Evolutionary conservation across 495 filamentous ascomycete genomes (phyloP), one percentile per base, ranked within the genome.

Genomic region (Cryomyces minteri): DNA sequence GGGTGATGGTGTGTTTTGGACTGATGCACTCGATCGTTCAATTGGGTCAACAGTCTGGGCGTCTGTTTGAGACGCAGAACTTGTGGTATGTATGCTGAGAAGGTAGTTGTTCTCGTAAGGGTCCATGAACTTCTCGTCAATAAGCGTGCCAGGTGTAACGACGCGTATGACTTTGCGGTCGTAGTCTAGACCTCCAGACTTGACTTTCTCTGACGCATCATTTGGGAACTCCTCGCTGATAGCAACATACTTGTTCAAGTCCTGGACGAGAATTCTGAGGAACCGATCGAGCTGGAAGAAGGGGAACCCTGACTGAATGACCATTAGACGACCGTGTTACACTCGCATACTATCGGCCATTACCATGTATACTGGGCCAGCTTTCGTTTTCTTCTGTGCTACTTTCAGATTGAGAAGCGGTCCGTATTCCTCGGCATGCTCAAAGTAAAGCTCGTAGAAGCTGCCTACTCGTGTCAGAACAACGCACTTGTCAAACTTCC

Each of bases 381-480:
- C 76, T 51, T 60, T 79, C 25, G 79, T 87, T 87, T 65, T 81
- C 63, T 82, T 88, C 41, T 73, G 66, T n/a, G 77, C 79, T 48
- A 90, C 75, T 60, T 98, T 98, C 50, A 98, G 61, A 51, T 85
- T 88, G 48, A 98, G 69, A 29, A 88, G 66, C 12, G 87, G 83
- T 4, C 80, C 90, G 51, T 83, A 76, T 51, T 93, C 80, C 43
- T 88, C 82, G 5, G 90, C 90, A 57, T 96, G 84, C 46, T 88
- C 79, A 56, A 96, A 88, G 62, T 95, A 98, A 43, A 98, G 65
- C 72, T 96, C 90, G 64, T 96, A 98, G 62, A 98, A 98, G 44
- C 83, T 75, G 41, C 90, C 90, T 9, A 98, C 84, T 33, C 88
- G 71, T 4, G 90, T 98, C 44, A 98, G 63, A 18, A 98, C 57